phyloP scores from a whole-genome alignment of 805 yeast species.

The Schizosaccharomyces osmophilus region DNA sequence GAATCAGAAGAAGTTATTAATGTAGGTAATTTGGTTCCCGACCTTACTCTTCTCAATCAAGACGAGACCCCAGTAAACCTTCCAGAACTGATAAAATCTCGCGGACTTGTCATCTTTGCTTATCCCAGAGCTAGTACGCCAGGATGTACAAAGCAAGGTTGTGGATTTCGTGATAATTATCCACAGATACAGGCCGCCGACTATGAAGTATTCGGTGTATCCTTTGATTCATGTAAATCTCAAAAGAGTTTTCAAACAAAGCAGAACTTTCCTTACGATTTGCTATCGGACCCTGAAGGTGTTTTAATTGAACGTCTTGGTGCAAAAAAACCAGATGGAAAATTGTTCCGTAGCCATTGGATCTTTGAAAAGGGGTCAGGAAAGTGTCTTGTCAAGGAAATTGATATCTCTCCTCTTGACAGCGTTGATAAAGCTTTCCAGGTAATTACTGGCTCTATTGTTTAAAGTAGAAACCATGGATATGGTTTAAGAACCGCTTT shows the following conservation, averaged over 20 bases:
- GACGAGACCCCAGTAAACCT: slow-evolving; percentile 38
- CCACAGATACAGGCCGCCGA: slow-evolving; percentile 25
- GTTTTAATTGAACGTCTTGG: neutral
- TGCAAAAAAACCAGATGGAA: neutral
- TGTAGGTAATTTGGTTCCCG: slow-evolving; percentile 46
- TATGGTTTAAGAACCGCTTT: neutral
- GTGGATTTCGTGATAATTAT: slow-evolving; percentile 56
- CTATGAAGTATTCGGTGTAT: slow-evolving; percentile 50
- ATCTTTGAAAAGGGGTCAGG: neutral
- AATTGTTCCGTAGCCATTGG: slow-evolving; percentile 1
- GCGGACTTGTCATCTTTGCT: slow-evolving; percentile 6
- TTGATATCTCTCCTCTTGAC: neutral
- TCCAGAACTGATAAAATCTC: slow-evolving; percentile 11
- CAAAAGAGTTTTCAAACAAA: slow-evolving; percentile 55
- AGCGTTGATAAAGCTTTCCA: neutral
- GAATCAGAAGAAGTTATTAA: slow-evolving; percentile 10
- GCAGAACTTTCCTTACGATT: slow-evolving; percentile 45
- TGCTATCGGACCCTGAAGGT: slow-evolving; percentile 33
- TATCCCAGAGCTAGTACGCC: slow-evolving; percentile 1
- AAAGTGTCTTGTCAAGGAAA: neutral
- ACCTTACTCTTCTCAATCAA: slow-evolving; percentile 37
- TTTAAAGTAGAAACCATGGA: neutral
- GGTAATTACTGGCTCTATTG: neutral
- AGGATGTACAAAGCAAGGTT: slow-evolving; percentile 88
- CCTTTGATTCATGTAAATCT: slow-evolving; percentile 58